Conservation (phyloP, 2,329 filamentous ascomycete species). For the Didymella arachidicola region DNA sequence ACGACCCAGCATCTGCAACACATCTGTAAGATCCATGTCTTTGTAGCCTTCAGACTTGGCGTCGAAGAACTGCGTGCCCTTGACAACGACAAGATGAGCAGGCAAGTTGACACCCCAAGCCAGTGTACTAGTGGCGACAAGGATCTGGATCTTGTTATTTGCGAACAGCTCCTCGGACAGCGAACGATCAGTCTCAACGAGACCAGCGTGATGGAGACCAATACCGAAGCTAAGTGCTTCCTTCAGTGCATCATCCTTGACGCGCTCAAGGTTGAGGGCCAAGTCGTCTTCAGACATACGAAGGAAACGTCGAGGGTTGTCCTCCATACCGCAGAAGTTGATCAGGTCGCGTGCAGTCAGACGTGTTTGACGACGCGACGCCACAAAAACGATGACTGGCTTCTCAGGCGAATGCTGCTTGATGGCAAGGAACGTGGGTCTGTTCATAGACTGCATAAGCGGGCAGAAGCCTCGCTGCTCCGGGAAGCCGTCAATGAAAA, state of each 20-base stretch:
- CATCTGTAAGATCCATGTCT: constrained; percentile 98
- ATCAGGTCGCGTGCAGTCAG: constrained; percentile 96
- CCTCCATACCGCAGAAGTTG: constrained; percentile 98
- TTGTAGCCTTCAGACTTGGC: constrained; percentile 97
- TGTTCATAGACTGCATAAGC: constrained; percentile 99
- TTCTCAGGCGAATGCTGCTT: constrained; percentile 96
- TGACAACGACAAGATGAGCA: constrained; percentile 95
- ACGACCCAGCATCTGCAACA: constrained; percentile 95
- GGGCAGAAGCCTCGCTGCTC: constrained; percentile 95
- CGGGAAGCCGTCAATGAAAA: constrained; percentile 97
- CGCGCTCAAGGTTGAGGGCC: constrained; percentile 82
- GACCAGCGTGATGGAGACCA: constrained; percentile 93
- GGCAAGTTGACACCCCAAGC: constrained; percentile 99
- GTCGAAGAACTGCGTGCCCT: constrained; percentile 97
- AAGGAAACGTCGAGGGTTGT: constrained; percentile 92
- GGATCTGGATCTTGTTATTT: constrained; percentile 97
- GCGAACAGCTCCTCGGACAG: constrained; percentile 93
- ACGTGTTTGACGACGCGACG: constrained; percentile 91
- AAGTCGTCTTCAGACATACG: constrained; percentile 95
- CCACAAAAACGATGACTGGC: constrained; percentile 97
- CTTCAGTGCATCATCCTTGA: constrained; percentile 90
- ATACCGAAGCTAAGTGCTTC: constrained; percentile 98
- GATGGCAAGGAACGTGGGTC: constrained; percentile 94
- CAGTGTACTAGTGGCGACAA: constrained; percentile 93
- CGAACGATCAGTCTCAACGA: constrained; percentile 92